phyloP scores from a whole-genome alignment of 495 filamentous ascomycete genomes.

The Penicillium soppii region DNA sequence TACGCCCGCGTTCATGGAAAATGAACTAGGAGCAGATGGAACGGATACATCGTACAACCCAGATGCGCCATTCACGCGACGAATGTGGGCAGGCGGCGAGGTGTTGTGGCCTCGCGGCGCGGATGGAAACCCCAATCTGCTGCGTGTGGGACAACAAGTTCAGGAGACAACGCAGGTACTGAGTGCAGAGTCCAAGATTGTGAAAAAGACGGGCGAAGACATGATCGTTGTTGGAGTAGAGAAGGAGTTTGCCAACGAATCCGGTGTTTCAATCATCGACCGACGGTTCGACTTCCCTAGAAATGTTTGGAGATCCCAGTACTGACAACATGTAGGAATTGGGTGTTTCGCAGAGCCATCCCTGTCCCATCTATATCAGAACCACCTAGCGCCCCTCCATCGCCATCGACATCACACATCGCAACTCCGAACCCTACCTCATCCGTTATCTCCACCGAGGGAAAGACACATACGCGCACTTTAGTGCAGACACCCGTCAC shows the following conservation, averaged over 20 bases:
- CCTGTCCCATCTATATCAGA: constrained; percentile 22
- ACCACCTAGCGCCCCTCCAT: neutral
- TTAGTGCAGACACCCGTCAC: constrained; percentile 54
- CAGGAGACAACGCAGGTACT: constrained; percentile 57
- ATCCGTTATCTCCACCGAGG: constrained; percentile 23
- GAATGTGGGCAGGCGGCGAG: constrained; percentile 80
- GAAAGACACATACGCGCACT: constrained; percentile 38
- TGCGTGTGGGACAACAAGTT: constrained; percentile 54
- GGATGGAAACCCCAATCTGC: constrained; percentile 33
- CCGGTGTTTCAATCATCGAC: constrained; percentile 54
- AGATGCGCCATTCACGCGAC: constrained; percentile 58
- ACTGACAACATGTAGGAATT: constrained; percentile 42
- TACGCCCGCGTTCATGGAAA: constrained; percentile 55
- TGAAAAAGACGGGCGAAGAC: constrained; percentile 54
- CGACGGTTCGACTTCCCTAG: constrained; percentile 35
- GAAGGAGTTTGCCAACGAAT: constrained; percentile 54
- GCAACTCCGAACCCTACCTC: constrained; percentile 22
- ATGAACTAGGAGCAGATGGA: constrained; percentile 63
- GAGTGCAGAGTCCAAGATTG: constrained; percentile 49
- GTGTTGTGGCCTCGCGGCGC: constrained; percentile 47
- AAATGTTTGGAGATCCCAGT: neutral
- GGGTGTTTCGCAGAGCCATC: constrained; percentile 58
- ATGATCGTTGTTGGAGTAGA: constrained; percentile 67
- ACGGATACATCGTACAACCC: constrained; percentile 72
- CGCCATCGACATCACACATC: constrained; percentile 17